phyloP scores from a whole-genome alignment of 2,329 filamentous ascomycete species.

The Cercospora sp. region DNA sequence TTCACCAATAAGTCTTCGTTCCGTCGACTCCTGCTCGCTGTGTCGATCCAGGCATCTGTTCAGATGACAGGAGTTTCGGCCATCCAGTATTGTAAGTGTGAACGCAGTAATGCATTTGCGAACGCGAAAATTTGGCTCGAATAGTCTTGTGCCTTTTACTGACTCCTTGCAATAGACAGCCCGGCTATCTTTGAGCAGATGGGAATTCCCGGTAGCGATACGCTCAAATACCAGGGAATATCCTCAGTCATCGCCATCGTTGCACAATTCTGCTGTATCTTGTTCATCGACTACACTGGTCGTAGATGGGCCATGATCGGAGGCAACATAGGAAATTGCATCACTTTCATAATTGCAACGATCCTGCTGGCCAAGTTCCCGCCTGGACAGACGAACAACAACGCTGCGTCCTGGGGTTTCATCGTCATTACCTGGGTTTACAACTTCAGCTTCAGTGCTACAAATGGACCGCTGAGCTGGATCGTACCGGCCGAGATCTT shows the following conservation, averaged over 20 bases:
- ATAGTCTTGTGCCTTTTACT: neutral
- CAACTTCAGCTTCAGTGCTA: conserved; percentile 73
- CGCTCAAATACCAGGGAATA: conserved; percentile 75
- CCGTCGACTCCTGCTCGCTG: conserved; percentile 68
- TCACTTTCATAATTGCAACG: conserved; percentile 70
- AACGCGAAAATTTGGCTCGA: neutral
- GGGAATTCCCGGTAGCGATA: conserved; percentile 64
- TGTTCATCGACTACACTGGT: conserved; percentile 68
- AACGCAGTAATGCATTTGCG: too few species aligned
- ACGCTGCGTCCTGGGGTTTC: conserved; percentile 68
- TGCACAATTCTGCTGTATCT: conserved; percentile 67
- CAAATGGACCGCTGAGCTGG: conserved; percentile 67
- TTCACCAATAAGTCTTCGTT: conserved; percentile 67
- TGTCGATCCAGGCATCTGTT: conserved; percentile 65
- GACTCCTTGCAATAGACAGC: conserved; percentile 42
- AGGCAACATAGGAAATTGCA: conserved; percentile 70
- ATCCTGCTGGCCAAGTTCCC: conserved; percentile 62
- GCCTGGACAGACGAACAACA: conserved; percentile 53
- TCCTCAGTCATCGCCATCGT: conserved; percentile 69
- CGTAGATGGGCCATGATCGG: conserved; percentile 70
- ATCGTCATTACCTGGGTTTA: conserved; percentile 77
- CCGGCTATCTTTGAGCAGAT: conserved; percentile 59
- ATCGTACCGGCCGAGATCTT: conserved; percentile 53
- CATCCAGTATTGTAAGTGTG: conserved; percentile 65
- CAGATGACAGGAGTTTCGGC: conserved; percentile 77